phyloP scores from a whole-genome alignment of 139 green algal genomes.

The Trebouxia sp. region DNA sequence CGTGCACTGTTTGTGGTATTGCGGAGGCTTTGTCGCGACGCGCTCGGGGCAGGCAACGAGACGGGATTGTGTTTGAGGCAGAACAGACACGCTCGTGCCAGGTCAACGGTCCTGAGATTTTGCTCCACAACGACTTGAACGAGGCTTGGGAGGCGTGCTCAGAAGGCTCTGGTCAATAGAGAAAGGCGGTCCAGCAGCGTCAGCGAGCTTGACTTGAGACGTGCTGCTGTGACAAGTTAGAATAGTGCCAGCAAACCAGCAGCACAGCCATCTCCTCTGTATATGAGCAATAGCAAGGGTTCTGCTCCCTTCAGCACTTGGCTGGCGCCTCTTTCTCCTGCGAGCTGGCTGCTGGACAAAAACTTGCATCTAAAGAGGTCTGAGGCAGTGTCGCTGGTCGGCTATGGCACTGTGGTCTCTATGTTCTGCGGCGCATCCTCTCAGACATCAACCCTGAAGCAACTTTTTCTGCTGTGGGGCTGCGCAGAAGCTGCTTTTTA shows the following conservation, averaged over 20 bases:
- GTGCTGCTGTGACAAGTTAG: not conserved
- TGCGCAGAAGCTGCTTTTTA: conserved; percentile 18
- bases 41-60: too few relatives aligned
- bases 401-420: conserved; percentile 9
- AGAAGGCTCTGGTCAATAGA: too few relatives aligned
- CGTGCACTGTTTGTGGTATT: too few relatives aligned
- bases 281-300: not conserved
- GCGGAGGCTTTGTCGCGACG: too few relatives aligned
- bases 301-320: not conserved
- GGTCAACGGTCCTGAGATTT: conserved; percentile 11
- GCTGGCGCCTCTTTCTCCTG: not conserved
- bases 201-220: not conserved
- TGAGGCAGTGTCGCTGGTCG: conserved; percentile 1
- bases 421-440: not conserved
- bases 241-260: too few relatives aligned
- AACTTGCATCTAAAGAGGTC: not conserved
- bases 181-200: too few relatives aligned
- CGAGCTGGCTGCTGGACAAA: not conserved
- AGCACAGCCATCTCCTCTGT: too few relatives aligned
- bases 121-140: not conserved
- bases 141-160: too few relatives aligned
- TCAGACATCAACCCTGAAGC: conserved; percentile 4
- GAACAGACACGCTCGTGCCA: not conserved
- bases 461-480: conserved; percentile 14
- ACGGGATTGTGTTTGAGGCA: too few relatives aligned